These are phyloP conservation scores for Zygoascus biomembranicola DNA, from an alignment of 805 yeast genomes.

Conservation along the genomic window DNA sequence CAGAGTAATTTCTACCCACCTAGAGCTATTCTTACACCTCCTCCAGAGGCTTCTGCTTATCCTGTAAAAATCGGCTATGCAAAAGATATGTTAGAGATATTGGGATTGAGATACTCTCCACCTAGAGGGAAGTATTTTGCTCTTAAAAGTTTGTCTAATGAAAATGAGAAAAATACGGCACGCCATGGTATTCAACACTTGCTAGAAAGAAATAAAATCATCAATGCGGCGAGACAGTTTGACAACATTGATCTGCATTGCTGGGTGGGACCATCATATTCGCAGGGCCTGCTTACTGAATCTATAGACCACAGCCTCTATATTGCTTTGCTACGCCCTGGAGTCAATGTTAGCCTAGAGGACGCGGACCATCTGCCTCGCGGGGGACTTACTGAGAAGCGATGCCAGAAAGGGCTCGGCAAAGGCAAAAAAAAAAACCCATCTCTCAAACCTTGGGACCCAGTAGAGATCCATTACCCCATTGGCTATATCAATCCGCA, in stretches of 20 bases:
- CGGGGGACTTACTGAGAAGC: background rate
- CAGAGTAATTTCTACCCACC: background rate
- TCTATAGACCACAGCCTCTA: background rate
- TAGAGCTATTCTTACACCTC: background rate
- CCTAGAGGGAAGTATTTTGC: conserved; percentile 31
- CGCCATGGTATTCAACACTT: conserved; percentile 30
- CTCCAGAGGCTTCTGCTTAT: background rate
- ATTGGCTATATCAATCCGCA: conserved; percentile 13
- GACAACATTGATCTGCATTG: conserved; percentile 7
- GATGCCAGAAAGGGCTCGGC: background rate
- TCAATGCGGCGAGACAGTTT: conserved; percentile 5
- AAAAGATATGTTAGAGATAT: background rate
- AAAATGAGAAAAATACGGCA: conserved; percentile 42
- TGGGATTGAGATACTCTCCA: conserved; percentile 17
- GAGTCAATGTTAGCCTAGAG: background rate
- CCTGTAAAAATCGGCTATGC: background rate
- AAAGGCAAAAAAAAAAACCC: conserved; percentile 7
- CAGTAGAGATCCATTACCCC: conserved; percentile 14
- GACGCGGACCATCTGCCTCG: background rate
- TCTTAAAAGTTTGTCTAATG: background rate
- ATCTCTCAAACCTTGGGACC: conserved; percentile 13
- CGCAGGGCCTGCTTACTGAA: background rate
- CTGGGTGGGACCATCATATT: conserved; percentile 3
- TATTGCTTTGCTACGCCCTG: background rate
- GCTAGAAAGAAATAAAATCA: background rate